Base-by-base conservation (phyloP, 208 protist species). In the Acanthamoeba culbertsoni region DNA sequence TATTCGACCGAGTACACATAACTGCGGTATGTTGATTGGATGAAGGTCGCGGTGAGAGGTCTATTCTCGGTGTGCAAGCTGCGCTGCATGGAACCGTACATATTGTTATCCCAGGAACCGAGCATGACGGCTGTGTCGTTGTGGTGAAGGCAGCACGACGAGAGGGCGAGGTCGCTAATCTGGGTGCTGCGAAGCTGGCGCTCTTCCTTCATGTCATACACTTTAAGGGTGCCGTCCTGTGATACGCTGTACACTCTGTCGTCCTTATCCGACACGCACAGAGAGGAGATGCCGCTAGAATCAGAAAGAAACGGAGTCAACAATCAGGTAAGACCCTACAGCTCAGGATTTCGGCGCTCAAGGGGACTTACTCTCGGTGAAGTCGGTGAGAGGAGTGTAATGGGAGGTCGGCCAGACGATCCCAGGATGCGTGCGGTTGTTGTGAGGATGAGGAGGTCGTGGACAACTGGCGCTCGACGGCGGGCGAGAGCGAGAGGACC, bases 71-170 rank as follows among this genome's bases (percentile, higher is more conserved):
- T n/a, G n/a, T n/a, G n/a, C n/a, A n/a, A n/a, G n/a, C n/a, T n/a
- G n/a, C n/a, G n/a, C n/a, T n/a, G n/a, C n/a, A 62, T 20, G 55
- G 20, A 26, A 62, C n/a, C 43, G 26, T 95, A 96, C 92, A 97
- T 86, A 35, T 96, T 94, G 51, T 97, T 96, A 59, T 97, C 96
- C 96, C 96, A 97, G 12, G 82, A 93, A 14, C 96, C 96, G 35
- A 97, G 88, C 0, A 96, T 28, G 46, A 97, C 92, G 71, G 84
- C 37, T 37, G 96, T 97, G 33, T 95, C 93, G 59, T 97, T 86
- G 40, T 33, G 20, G 35, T 68, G 63, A 12, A 97, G 55, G 53
- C 63, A 68, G 43, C 94, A 95, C 10, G 93, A 96, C 46, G 95
- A 95, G 12, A 97, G 53, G 28, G 94, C 92, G 16, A 88, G 77